phyloP scores from a whole-genome alignment of 805 yeast species.

The Helenozyma baotianmanensis region DNA sequence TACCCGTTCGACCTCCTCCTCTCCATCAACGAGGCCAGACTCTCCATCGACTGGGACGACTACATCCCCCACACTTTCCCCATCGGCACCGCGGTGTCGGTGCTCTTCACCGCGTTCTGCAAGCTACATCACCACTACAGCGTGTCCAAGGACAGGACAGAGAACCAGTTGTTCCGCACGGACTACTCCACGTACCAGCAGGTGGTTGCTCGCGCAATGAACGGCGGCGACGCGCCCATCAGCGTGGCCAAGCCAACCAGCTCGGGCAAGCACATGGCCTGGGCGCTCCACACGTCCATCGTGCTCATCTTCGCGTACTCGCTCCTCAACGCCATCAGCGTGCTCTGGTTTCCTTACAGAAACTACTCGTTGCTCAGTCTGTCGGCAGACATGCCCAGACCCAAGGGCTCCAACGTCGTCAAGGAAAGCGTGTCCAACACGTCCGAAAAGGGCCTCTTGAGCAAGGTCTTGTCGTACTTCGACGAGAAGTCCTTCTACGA shows the following conservation, averaged over 20 bases:
- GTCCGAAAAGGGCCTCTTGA: constrained; percentile 10
- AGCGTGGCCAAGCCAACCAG: constrained; percentile 1
- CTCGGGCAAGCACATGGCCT: constrained; percentile 9
- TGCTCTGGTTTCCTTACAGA: constrained; percentile 16
- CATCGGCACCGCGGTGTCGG: constrained; percentile 21
- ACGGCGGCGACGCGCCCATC: constrained; percentile 2
- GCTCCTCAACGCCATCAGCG: constrained; percentile 13
- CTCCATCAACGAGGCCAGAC: constrained; percentile 30
- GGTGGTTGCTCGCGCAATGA: constrained; percentile 18
- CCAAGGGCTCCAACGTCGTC: constrained; percentile 24
- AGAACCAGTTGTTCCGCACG: constrained; percentile 30
- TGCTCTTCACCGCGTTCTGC: constrained; percentile 18
- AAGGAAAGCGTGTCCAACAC: constrained; percentile 10
- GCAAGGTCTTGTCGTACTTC: constrained; percentile 9
- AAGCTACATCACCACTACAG: constrained; percentile 23
- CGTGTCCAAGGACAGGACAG: constrained; percentile 22
- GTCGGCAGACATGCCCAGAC: constrained; percentile 12
- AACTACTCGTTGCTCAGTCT: constrained; percentile 32
- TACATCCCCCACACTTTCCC: constrained; percentile 30
- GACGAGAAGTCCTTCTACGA: constrained; percentile 14
- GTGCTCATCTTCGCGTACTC: constrained; percentile 13
- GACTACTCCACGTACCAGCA: constrained; percentile 32
- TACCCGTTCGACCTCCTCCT: constrained; percentile 37
- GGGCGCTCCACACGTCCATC: constrained; percentile 14
- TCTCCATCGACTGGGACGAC: constrained; percentile 41